Conservation (phyloP, 2,329 filamentous ascomycete species). For the Trichoderma harzianum region DNA sequence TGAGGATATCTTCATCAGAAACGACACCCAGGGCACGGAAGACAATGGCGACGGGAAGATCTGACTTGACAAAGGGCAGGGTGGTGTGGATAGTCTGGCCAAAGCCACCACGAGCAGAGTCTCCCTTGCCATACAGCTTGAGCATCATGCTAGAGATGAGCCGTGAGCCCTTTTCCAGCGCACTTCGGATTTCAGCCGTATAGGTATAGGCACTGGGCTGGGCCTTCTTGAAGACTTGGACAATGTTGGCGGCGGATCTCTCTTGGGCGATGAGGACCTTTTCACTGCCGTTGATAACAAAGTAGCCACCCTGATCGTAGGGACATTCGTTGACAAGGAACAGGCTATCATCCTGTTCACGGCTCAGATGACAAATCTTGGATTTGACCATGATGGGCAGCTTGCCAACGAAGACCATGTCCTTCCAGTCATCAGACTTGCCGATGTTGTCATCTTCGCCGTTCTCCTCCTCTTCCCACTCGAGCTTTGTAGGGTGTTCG, state of each 20-base stretch:
- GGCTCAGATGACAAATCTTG: slow-evolving; percentile 85
- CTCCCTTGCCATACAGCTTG: slow-evolving; percentile 84
- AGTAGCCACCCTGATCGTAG: slow-evolving; percentile 97
- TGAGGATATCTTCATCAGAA: slow-evolving; percentile 95
- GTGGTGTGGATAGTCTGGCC: slow-evolving; percentile 88
- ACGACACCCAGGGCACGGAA: slow-evolving; percentile 95
- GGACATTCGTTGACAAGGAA: slow-evolving; percentile 95
- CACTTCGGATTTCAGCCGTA: slow-evolving; percentile 92
- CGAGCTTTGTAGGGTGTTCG: slow-evolving; percentile 55
- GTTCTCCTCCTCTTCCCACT: slow-evolving; percentile 59
- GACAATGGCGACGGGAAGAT: slow-evolving; percentile 90
- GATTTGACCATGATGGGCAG: slow-evolving; percentile 98
- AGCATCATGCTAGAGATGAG: slow-evolving; percentile 90
- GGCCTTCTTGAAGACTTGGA: slow-evolving; percentile 98
- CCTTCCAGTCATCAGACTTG: slow-evolving; percentile 55
- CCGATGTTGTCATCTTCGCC: slow-evolving; percentile 50
- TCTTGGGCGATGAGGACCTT: slow-evolving; percentile 98
- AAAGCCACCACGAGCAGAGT: slow-evolving; percentile 70
- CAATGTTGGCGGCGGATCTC: slow-evolving; percentile 95
- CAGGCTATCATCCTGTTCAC: slow-evolving; percentile 77
- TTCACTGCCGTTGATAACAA: slow-evolving; percentile 98
- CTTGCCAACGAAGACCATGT: slow-evolving; percentile 88
- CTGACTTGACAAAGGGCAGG: slow-evolving; percentile 88
- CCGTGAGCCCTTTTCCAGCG: slow-evolving; percentile 91
- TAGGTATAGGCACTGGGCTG: slow-evolving; percentile 88